Base-by-base conservation (phyloP, 371 early-diverging fungal species). In the Syncephalastrum racemosum region DNA sequence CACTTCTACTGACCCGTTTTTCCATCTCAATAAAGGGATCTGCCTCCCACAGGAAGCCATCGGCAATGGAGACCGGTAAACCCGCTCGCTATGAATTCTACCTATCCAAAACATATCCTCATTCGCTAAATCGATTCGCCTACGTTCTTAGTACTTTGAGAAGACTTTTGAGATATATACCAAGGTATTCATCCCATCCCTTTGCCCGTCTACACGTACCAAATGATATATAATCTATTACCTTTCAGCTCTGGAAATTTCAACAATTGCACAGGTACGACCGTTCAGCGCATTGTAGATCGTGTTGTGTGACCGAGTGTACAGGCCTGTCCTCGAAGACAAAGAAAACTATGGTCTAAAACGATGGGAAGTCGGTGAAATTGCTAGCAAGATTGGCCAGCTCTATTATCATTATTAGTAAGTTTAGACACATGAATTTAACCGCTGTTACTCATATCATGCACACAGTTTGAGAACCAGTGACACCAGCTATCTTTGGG, bases 321-420 rank as follows among this genome's bases (percentile, higher is more conserved):
- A 4, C 63, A 90, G 95, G 44, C 68, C 86, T 14, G 73, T 93
- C 0, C 69, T 97, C 27, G 97, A 95, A 67, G 87, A 91, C 66
- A 84, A 89, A 42, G 89, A 86, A 31, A 84, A 90, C 51, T 96
- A 96, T 70, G 96, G 95, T 2, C 71, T 98, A 50, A 95, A 96
- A 65, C 87, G 99, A 12, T 95, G 93, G 90, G 97, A 97, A 68
- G 94, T 98, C 53, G 99, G 99, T 24, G 99, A 98, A 63, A 92
- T 96, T 48, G 97, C 98, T 4, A 94, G 95, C 50, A 98, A 98
- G 66, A 96, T 98, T 61, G 99, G 97, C 4, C 99, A 93, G 58
- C 79, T 93, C 13, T 93, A 91, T 59, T 92, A 93, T 59, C 92
- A 91, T 59, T 93, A 90, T 68, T 91, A 91, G 85, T 88, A 81